A percentile compares a stretch with the other conserved stretches of the same genome.
These are phyloP conservation scores for Nannizziopsis arthrosporioides DNA, from an alignment of 2,329 filamentous ascomycete species.

Conservation along the genomic window DNA sequence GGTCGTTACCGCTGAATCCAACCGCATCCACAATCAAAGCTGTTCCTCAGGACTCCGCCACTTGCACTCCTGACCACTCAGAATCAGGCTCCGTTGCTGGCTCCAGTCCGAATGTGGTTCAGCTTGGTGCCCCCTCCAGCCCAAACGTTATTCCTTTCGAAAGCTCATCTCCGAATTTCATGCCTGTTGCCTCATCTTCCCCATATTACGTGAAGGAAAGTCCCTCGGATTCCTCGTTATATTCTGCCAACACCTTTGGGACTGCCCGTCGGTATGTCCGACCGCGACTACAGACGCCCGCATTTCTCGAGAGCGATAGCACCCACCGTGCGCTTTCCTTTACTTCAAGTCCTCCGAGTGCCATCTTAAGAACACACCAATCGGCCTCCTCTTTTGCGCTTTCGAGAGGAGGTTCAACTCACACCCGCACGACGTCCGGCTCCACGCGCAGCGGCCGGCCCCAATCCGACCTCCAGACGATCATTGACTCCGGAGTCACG, in stretches of 20 bases:
- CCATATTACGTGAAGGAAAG: conserved; percentile 23
- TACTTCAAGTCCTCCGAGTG: conserved; percentile 30
- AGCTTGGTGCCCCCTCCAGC: conserved; percentile 29
- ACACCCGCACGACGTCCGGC: conserved; percentile 23
- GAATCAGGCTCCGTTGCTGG: conserved; percentile 17
- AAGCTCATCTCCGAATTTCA: conserved; percentile 30
- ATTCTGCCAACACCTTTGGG: conserved; percentile 31
- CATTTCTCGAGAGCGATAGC: conserved; percentile 24
- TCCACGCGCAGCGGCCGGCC: conserved; percentile 23
- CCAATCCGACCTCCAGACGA: conserved; percentile 13
- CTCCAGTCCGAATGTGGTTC: conserved; percentile 34
- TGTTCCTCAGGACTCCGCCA: conserved; percentile 21
- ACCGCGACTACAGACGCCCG: conserved; percentile 24
- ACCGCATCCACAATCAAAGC: conserved; percentile 26
- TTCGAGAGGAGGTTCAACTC: conserved; percentile 11
- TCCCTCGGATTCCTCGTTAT: conserved; percentile 29
- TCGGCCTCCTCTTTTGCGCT: conserved; percentile 25
- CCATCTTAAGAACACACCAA: conserved; percentile 24
- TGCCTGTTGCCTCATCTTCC: conserved; percentile 23
- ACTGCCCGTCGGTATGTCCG: conserved; percentile 31
- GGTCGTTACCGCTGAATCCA: conserved; percentile 14
- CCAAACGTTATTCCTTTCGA: conserved; percentile 31
- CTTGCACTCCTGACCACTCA: conserved; percentile 20
- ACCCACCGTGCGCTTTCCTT: conserved; percentile 27
- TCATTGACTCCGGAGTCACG: conserved; percentile 5